Evolutionary conservation across 2,329 filamentous ascomycete species (phyloP).

Genomic region (Aspergillus candidus): DNA sequence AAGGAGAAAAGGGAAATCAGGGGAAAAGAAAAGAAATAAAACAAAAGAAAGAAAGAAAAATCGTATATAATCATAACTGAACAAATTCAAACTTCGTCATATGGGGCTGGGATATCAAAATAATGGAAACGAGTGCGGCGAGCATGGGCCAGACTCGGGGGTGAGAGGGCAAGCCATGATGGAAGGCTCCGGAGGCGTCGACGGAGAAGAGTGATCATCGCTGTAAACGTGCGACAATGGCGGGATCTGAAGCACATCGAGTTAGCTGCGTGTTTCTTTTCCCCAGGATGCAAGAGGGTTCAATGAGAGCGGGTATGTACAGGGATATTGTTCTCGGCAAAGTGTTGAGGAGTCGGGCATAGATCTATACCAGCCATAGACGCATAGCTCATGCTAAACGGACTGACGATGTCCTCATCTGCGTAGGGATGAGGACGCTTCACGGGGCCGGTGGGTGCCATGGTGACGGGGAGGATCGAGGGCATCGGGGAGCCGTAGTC

Average conservation of each 20-base stretch:
- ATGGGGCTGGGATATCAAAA: constrained; percentile 7
- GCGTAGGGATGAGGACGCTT: constrained; percentile 49
- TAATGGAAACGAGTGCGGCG: constrained; percentile 30
- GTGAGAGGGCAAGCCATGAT: constrained; percentile 37
- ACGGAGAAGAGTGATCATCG: constrained; percentile 35
- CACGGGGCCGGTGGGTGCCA: constrained; percentile 34
- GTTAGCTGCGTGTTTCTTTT: constrained; percentile 14
- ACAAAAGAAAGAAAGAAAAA: constrained; percentile 3
- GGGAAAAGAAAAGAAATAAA: constrained; percentile 4
- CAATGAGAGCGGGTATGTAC: constrained; percentile 35
- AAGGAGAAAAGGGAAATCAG: neutral
- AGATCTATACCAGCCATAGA: constrained; percentile 54
- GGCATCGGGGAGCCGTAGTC: constrained; percentile 38
- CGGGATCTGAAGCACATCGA: constrained; percentile 27
- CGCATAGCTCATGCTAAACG: constrained; percentile 56
- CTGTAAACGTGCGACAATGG: constrained; percentile 32
- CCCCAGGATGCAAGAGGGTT: constrained; percentile 11
- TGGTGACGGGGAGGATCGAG: constrained; percentile 42
- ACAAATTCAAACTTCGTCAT: constrained; percentile 3
- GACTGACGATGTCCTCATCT: constrained; percentile 52
- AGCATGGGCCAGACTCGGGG: constrained; percentile 37
- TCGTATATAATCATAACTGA: constrained; percentile 3
- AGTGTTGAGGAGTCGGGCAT: constrained; percentile 27
- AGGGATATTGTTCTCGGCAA: constrained; percentile 35
- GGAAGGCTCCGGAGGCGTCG: constrained; percentile 37